Evolutionary conservation across 208 protist genomes (phyloP), one percentile per base, ranked within the genome.

Genomic region (Leishmania lainsoni): DNA sequence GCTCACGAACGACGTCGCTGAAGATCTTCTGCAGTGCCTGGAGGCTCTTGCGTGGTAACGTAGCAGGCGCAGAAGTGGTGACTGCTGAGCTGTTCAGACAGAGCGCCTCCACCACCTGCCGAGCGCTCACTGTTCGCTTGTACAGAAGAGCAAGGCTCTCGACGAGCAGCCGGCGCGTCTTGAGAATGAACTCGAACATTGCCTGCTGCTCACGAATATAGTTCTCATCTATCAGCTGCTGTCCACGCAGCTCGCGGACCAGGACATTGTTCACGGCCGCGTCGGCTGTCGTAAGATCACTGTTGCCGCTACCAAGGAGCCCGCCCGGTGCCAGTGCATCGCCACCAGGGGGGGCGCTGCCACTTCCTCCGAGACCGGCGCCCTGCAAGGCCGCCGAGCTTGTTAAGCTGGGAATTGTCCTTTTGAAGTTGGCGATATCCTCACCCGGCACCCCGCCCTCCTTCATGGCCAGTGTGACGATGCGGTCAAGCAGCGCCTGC

Each of bases 131-230:
- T 20, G 87, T 90, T 6, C 91, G 85, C 79, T 89, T 87, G 16
- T 89, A 74, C 68, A 97, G 84, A 68, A 93, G 26, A 51, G 80
- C 89, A 5, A 97, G 76, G 70, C 89, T 86, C 75, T 95, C 90
- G n/a, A 93, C 91, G 0, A 97, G 85, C 29, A 87, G 76, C 3
- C 88, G 84, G 5, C 93, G 89, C 65, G 93, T 97, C 68, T 89
- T 88, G 58, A 97, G 85, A 78, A 97, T 95, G 76, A 97, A 97
- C 81, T 97, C 93, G 80, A 97, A 95, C 49, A 93, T 86, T 6
- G 79, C 81, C 73, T 87, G 88, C 72, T 94, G 81, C 78, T 96
- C 90, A n/a, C 88, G 87, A 9, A 93, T 66, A 63, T 91, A 93
- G 74, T 85, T 86, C 29, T 92, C 91, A n/a, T 94, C 91, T 5